Evolutionary conservation across 1,284 basidiomycete species (phyloP).

Genomic region (Irpex rosettiformis): DNA sequence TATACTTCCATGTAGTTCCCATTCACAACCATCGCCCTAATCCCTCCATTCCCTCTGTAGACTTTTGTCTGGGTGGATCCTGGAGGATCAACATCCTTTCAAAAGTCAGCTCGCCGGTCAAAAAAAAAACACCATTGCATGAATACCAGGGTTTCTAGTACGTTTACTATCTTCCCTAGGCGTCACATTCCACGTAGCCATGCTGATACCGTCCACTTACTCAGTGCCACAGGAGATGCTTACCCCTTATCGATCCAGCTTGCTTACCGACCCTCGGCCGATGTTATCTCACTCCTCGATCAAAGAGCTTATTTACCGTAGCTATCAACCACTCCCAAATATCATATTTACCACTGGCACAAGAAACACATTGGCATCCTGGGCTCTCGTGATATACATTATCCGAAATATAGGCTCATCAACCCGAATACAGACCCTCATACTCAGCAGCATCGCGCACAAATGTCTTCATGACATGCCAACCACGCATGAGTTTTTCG

Average conservation of each 20-base stretch:
- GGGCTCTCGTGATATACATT: neutral
- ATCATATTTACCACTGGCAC: neutral
- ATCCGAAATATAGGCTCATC: neutral
- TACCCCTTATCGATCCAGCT: neutral
- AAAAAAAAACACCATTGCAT: constrained; percentile 8
- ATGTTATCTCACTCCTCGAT: neutral
- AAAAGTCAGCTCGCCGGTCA: neutral
- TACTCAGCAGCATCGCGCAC: neutral
- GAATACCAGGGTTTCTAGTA: neutral
- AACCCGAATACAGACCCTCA: neutral
- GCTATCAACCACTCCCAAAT: neutral
- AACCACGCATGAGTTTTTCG: neutral
- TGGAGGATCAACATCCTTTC: neutral
- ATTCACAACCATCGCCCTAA: neutral
- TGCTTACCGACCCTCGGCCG: neutral
- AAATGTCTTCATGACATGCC: neutral
- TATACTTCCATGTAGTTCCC: constrained; percentile 38
- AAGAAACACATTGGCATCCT: neutral
- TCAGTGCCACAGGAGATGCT: neutral
- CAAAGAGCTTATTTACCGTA: neutral
- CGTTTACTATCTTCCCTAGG: neutral
- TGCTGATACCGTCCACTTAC: neutral
- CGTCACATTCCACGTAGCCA: neutral
- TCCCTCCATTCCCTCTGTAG: neutral
- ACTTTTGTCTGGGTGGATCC: neutral